Evolutionary conservation across 208 protist genomes (phyloP), one percentile per base, ranked within the genome.

Genomic region (Lotmaria passim): DNA sequence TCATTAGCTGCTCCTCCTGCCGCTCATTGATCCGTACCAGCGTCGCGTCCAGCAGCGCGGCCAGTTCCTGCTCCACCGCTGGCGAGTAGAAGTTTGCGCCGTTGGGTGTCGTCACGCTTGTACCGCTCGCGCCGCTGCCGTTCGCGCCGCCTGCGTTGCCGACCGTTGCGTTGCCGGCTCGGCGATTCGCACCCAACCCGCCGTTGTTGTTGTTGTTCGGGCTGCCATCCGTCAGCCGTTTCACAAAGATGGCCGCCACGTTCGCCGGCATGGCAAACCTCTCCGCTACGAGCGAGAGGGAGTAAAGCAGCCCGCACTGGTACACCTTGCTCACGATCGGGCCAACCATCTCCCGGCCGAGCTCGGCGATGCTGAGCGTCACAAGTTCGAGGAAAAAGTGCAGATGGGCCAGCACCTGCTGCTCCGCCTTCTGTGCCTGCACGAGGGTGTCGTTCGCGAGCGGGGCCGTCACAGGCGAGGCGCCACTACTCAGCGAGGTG

Each of bases 1-100:
- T 91, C 84, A 90, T 90, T 38, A 91, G 68, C 41, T 78, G 75
- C 75, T 90, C 85, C 60, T 89, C 83, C 76, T 91, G 85, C 10
- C 79, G 77, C 62, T 91, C 85, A 55, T 93, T 91, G 39, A 93
- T 74, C 26, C 85, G 83, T n/a, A 91, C 77, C 0, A 93, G 60
- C 14, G 83, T 87, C 43, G 63, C 74, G 55, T 90, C 83, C 21
- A 93, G 73, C 36, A 93, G 38, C 44, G 66, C 46, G 19, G 75
- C 62, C 26, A 93, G 79, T 61, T 93, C 85, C 44, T 74, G 43
- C 69, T 91, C 83, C 33, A 93, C 75, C 6, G 71, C 65, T 10
- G 57, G 63, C 7, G 83, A 87, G 78, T 91, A 93, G 67, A 61
- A 80, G 55, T 69, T 78, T 7, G 61, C 52, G 30, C 34, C 55